Base-by-base conservation (phyloP, 2,329 filamentous ascomycete genomes). In the Alternaria sp. region DNA sequence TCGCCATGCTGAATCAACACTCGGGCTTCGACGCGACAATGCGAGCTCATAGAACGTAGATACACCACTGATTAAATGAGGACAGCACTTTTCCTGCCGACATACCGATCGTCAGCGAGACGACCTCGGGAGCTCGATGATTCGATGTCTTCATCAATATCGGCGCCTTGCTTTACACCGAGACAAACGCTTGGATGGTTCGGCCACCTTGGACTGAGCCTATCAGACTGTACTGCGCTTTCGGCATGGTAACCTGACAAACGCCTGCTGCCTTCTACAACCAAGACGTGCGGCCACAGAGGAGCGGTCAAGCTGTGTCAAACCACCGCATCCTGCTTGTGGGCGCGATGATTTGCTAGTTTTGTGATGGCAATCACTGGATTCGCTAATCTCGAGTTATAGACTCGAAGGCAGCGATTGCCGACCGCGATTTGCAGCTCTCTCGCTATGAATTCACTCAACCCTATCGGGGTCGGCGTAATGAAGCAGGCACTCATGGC, bases 271-370 rank as follows among this genome's bases (percentile, higher is more conserved):
- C 30, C 3, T 32, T 2, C 12, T 10, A 0, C 36, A 40, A 11
- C 17, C 2, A 0, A 40, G 15, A 0, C 36, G 6, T 40, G 36
- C 36, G 15, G 3, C 0, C 9, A 40, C 36, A 1, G 0, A 40
- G 36, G 36, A 40, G 36, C 36, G 44, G 44, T 23, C 44, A 46
- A 46, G 44, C 44, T 23, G 5, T 19, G 17, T 17, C 1, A 19
- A 6, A 10, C 40, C n/a, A 19, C n/a, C 12, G 17, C n/a, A 19
- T 1, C 12, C 10, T 23, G n/a, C 25, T 28, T 49, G 46, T 8
- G 23, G 11, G 12, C 6, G 15, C 3, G 46, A 9, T 5, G 32
- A 3, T 1, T 36, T n/a, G 46, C 8, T 26, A 1, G 23, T 49
- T 11, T 3, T 28, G 23, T 28, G 23, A 11, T 12, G 10, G 46